Conservation (phyloP, 495 filamentous ascomycete genomes). For the Penicillium ochrochloron region DNA sequence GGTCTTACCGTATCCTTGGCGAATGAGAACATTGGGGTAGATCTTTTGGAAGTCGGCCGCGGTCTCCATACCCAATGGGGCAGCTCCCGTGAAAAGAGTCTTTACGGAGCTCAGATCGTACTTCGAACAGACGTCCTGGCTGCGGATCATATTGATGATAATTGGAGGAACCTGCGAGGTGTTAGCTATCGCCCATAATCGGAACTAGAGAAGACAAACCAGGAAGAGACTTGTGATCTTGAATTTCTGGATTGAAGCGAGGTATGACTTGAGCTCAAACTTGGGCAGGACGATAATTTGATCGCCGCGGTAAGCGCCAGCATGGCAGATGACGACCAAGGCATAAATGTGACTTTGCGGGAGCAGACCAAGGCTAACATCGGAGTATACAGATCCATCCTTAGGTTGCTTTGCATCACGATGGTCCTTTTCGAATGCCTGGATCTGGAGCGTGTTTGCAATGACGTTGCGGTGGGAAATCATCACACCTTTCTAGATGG, state of each 20-base stretch:
- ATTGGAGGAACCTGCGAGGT: slow-evolving; percentile 75
- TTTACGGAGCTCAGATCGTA: slow-evolving; percentile 76
- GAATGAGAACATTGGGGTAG: slow-evolving; percentile 68
- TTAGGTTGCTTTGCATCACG: slow-evolving; percentile 44
- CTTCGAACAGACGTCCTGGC: slow-evolving; percentile 61
- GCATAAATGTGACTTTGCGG: slow-evolving; percentile 89
- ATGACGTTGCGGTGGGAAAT: slow-evolving; percentile 90
- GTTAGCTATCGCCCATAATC: background rate
- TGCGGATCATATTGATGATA: slow-evolving; percentile 78
- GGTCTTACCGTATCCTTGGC: slow-evolving; percentile 78
- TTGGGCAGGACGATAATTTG: slow-evolving; percentile 80
- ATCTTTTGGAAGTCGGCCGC: slow-evolving; percentile 65
- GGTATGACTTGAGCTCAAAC: slow-evolving; percentile 71
- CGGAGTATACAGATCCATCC: slow-evolving; percentile 49
- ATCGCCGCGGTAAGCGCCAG: slow-evolving; percentile 74
- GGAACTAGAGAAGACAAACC: slow-evolving; percentile 44
- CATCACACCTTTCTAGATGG: slow-evolving; percentile 85
- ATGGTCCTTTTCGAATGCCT: slow-evolving; percentile 55
- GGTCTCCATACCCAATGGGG: slow-evolving; percentile 81
- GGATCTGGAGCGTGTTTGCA: slow-evolving; percentile 73
- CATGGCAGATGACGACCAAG: slow-evolving; percentile 76
- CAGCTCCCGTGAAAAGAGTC: slow-evolving; percentile 77
- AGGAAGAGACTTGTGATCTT: slow-evolving; percentile 73
- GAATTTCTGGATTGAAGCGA: slow-evolving; percentile 71
- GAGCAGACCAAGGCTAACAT: slow-evolving; percentile 72